Conservation (phyloP, 345 rosid genomes). For the Gossypium turneri region DNA sequence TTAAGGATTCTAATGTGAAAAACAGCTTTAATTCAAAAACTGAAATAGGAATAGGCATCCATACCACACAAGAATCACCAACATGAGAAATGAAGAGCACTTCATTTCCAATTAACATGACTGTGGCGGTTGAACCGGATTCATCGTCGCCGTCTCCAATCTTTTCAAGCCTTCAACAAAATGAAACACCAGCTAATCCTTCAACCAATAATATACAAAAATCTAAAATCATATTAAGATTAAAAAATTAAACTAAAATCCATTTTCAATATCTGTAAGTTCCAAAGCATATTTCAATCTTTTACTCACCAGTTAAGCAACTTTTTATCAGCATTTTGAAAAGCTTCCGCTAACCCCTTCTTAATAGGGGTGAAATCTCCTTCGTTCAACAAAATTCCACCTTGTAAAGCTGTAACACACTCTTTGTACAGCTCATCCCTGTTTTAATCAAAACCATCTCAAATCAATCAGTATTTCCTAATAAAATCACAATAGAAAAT, state of each 20-base stretch:
- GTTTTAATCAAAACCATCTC: constrained; percentile 17
- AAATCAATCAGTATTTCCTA: not conserved
- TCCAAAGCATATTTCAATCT: not conserved
- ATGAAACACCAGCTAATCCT: constrained; percentile 30
- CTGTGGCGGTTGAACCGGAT: constrained; percentile 94
- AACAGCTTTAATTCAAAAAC: too few species aligned
- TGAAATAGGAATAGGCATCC: constrained; percentile 5
- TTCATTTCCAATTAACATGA: constrained; percentile 52
- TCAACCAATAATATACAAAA: constrained; percentile 27
- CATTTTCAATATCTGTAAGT: not conserved
- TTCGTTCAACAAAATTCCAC: constrained; percentile 57
- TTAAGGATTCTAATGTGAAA: not conserved
- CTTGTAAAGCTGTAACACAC: constrained; percentile 68
- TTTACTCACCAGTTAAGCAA: constrained; percentile 59
- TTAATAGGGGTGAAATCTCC: constrained; percentile 45
- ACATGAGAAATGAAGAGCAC: constrained; percentile 66
- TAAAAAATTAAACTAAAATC: not conserved
- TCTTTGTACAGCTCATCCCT: constrained; percentile 91
- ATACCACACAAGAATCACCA: constrained; percentile 83
- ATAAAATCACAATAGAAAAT: not conserved
- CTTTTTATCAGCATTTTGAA: constrained; percentile 61
- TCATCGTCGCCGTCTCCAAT: constrained; percentile 53
- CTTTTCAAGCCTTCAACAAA: constrained; percentile 64
- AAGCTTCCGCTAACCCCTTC: constrained; percentile 55
- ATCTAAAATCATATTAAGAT: constrained; percentile 18